Base-by-base conservation (phyloP, 768 basidiomycete species). In the Royoungia palumana region DNA sequence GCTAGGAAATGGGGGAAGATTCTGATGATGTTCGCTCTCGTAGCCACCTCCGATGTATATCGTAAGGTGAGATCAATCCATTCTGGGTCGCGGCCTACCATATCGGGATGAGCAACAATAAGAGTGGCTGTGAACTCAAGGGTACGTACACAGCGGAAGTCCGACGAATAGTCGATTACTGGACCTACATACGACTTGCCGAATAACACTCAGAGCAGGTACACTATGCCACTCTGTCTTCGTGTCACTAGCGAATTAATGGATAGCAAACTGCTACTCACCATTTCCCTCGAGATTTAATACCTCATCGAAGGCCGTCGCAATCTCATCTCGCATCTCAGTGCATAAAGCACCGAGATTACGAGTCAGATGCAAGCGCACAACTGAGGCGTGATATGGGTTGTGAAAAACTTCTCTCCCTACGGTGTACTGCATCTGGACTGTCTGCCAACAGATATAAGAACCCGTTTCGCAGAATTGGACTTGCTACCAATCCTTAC, bases 131-230 rank as follows among this genome's bases (percentile, higher is more conserved):
- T 20, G 20, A 32, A 25, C 8, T 28, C 13, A 6, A 28, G 16
- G 17, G 22, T 22, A 35, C 44, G 17, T 39, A 76, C 78, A 79
- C 7, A 75, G 40, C 7, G 77, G 76, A 28, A 70, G 59, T 0
- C 78, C 80, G 16, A 80, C 73, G 48, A 81, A 76, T 4, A 74
- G 46, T 12, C 80, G 71, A 53, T 75, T 78, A 46, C 65, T 73
- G 3, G 67, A 62, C 32, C 75, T 69, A 22, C 67, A 64, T 6
- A 80, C 63, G 24, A 79, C 60, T 28, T 67, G 55, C 47, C 59
- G 65, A 25, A 70, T 50, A 1, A 52, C 59, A 5, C 64, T 56
- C 10, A 67, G 25, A 2, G 57, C 65, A 1, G 61, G 56, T 11
- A 75, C 49, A 9, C 50, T 53, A 12, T 58, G 58, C 78, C 77